Base-by-base conservation (phyloP, 768 basidiomycete species). In the Suillus subluteus region DNA sequence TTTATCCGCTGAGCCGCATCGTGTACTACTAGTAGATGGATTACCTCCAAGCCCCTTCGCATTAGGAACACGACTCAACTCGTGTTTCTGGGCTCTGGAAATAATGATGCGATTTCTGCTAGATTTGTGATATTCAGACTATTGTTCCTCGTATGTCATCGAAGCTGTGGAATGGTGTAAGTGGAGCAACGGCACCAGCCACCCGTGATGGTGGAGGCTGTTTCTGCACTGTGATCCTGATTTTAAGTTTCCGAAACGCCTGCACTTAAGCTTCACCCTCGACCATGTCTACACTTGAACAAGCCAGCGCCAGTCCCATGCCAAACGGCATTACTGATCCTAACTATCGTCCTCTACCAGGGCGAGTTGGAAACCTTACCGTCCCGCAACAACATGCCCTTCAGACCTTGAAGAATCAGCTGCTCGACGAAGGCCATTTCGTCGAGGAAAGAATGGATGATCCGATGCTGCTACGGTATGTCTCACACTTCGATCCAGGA, bases 291-390 rank as follows among this genome's bases (percentile, higher is more conserved):
- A 21, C 56, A 35, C 54, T 70, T 12, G 61, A 77, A 65, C 76
- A 80, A 23, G 87, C 86, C 61, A 86, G 80, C 75, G 87, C 83
- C 62, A 86, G 85, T 52, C 79, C 84, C 2, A 79, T 88, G 73
- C 87, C 88, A 21, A 79, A 78, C 43, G 87, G 87, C 65, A 79
- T 88, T 67, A 88, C 88, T 4, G 85, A 90, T 77, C 83, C 87
- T 21, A 84, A 84, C 75, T 91, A 88, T 77, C 86, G 81, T 71
- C 90, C 91, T 15, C 80, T 81, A 1, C 88, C 92, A 23, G 94
- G 94, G 18, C 84, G 89, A 38, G 79, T 94, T 46, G 94, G 94
- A n/a, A 94, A 95, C 76, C 84, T 96, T 72, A 85, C 86, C 1
- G 74, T 82, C 0, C 66, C 75, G 8, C 91, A 95, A 73, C 84